Percentiles rank a stretch among this genome's conserved stretches.
Evolutionary conservation across 257 asterid genomes (phyloP).

Genomic region (Nicotiana paniculata): DNA sequence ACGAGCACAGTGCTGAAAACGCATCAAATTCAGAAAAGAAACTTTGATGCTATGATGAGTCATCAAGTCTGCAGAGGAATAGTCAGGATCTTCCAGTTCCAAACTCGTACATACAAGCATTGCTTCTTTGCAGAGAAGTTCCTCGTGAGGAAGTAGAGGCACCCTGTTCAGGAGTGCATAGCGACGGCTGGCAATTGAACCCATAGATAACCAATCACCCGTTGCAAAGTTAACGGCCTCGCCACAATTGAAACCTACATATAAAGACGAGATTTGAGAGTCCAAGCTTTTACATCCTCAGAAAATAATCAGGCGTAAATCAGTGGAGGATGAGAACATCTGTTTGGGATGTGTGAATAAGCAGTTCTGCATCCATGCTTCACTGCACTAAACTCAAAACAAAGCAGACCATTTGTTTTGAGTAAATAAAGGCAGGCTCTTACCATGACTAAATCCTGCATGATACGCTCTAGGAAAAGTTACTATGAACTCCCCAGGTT

Average conservation of each 20-base stretch:
- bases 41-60: constrained; percentile 46
- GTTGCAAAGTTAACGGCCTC: constrained; percentile 97
- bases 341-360: neutral
- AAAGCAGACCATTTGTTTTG: neutral
- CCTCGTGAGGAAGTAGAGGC: constrained; percentile 95
- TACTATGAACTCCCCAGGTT: constrained; percentile 84
- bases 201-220: constrained; percentile 95
- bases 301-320: neutral
- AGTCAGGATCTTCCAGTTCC: constrained; percentile 40
- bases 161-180: constrained; percentile 74
- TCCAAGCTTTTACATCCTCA: neutral
- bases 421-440: neutral
- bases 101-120: constrained; percentile 39
- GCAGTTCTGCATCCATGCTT: neutral
- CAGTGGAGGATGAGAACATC: neutral
- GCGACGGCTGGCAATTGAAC: constrained; percentile 84
- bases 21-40: constrained; percentile 67
- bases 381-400: neutral
- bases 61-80: constrained; percentile 37
- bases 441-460: constrained; percentile 99
- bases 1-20: constrained; percentile 84
- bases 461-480: constrained; percentile 98
- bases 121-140: constrained; percentile 96
- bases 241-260: constrained; percentile 92
- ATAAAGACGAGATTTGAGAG: neutral